Conservation (phyloP, 1,284 basidiomycete species). For the Sphagnurus paluster region DNA sequence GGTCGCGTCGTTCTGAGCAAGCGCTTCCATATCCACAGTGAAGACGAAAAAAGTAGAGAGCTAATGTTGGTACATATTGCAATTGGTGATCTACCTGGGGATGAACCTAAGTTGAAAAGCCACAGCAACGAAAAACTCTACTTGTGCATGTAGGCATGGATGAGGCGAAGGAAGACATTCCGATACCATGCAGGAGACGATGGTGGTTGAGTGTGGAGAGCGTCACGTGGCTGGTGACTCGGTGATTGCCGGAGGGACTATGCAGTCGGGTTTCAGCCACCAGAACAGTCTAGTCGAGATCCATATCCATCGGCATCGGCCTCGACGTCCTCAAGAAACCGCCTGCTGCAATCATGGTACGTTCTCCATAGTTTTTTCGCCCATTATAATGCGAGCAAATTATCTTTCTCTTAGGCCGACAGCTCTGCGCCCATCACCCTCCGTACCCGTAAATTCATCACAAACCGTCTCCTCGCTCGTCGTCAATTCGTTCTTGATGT, state of each 20-base stretch:
- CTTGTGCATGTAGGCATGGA: no score
- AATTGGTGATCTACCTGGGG: no score
- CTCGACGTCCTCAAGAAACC: slow-evolving; percentile 37
- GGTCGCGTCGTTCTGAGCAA: no score
- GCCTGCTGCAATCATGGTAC: slow-evolving; percentile 34
- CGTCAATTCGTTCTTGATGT: slow-evolving; percentile 93
- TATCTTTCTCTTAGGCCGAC: slow-evolving; percentile 59
- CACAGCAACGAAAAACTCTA: no score
- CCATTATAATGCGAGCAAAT: not conserved
- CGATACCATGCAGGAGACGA: not conserved
- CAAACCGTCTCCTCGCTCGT: slow-evolving; percentile 96
- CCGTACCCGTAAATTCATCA: slow-evolving; percentile 99
- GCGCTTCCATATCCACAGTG: no score
- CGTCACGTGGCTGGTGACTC: slow-evolving; percentile 14
- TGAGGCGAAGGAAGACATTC: no score
- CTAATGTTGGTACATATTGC: no score
- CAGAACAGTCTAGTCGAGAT: slow-evolving; percentile 14
- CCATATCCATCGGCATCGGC: slow-evolving; percentile 28
- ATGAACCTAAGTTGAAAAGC: no score
- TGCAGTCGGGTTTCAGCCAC: slow-evolving; percentile 40
- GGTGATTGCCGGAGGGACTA: slow-evolving; percentile 36
- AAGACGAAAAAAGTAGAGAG: no score
- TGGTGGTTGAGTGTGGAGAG: not conserved
- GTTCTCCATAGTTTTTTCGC: slow-evolving; percentile 13
- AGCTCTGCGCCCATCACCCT: slow-evolving; percentile 91